Base-by-base conservation (phyloP, 495 filamentous ascomycete species). In the Talaromyces nanjingensis region DNA sequence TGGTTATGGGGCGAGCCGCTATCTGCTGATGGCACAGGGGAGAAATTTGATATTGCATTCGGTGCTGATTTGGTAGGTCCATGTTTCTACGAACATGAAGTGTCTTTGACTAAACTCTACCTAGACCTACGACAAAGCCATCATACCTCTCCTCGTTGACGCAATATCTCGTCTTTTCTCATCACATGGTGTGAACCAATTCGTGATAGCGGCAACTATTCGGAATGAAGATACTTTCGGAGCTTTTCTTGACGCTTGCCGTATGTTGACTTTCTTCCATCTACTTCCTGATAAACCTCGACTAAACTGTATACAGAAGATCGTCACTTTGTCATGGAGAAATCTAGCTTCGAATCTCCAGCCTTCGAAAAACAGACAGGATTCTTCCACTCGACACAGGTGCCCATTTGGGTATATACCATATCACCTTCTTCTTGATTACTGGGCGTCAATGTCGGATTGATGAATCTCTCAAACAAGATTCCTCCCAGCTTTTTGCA, bases 61-160 rank as follows among this genome's bases (percentile, higher is more conserved):
- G 80, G 81, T 31, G 80, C 79, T 34, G 80, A 83, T 69, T 70
- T 84, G 77, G 79, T 83, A 70, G n/a, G 66, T 57, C 29, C 33
- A 14, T 54, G 3, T 54, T 55, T 27, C 45, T 25, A 33, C 14
- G 14, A 34, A 64, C 24, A 34, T 33, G 67, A 9, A 54, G 66
- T 7, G 6, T 7, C n/a, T 49, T 20, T 6, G 6, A 49, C 53
- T 56, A 29, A 56, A 6, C 6, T 56, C 24, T 14, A 22, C 6
- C 22, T 61, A 89, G 87, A 87, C 83, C n/a, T 91, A 91, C 71
- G 88, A 91, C 68, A 72, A 73, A 20, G 73, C 79, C 34, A 71
- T 82, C 11, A 79, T 89, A 29, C 83, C 87, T 1, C 75, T 77
- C 4, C 77, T 91, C 16, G 69, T 88, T 7, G 75, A 77, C 1